These are phyloP conservation scores for Crepidotus variabilis DNA, from an alignment of 768 basidiomycete species.

Conservation along the genomic window DNA sequence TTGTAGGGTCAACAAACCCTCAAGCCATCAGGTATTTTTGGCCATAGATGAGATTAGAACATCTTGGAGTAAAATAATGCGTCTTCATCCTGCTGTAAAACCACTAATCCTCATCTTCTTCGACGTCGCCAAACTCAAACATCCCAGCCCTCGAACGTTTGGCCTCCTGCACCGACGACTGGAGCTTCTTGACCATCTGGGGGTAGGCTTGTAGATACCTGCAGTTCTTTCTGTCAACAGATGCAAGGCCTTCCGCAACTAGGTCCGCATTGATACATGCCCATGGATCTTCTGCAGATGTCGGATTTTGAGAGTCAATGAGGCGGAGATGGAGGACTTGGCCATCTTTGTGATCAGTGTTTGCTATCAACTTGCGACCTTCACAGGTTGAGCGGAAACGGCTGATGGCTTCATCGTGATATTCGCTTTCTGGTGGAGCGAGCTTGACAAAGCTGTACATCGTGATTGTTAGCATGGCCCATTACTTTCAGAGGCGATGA, in stretches of 20 bases:
- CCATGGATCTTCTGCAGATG: conserved; percentile 60
- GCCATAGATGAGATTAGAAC: no score
- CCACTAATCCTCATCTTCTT: conserved; percentile 59
- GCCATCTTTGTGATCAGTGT: conserved; percentile 85
- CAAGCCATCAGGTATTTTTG: no score
- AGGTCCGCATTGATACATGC: conserved; percentile 88
- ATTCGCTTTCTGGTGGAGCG: conserved; percentile 78
- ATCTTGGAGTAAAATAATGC: no score
- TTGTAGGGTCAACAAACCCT: no score
- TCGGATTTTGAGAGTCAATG: conserved; percentile 81
- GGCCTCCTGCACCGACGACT: conserved; percentile 56
- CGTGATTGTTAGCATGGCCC: neutral
- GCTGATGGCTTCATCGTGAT: conserved; percentile 78
- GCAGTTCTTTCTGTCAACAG: conserved; percentile 74
- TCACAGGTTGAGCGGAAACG: conserved; percentile 85
- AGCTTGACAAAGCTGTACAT: conserved; percentile 78
- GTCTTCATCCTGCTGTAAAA: no score
- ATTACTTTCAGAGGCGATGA: neutral
- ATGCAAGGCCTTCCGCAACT: conserved; percentile 81
- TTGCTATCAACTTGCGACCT: conserved; percentile 96
- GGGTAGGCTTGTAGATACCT: conserved; percentile 72
- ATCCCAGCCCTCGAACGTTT: conserved; percentile 77
- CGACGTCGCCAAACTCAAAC: conserved; percentile 91
- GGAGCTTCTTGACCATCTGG: conserved; percentile 59
- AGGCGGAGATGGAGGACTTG: conserved; percentile 80